A percentile compares a stretch with the other conserved stretches of the same genome.
These are phyloP conservation scores for Pichia sp. DNA, from an alignment of 1,139 yeast genomes.

Conservation along the genomic window DNA sequence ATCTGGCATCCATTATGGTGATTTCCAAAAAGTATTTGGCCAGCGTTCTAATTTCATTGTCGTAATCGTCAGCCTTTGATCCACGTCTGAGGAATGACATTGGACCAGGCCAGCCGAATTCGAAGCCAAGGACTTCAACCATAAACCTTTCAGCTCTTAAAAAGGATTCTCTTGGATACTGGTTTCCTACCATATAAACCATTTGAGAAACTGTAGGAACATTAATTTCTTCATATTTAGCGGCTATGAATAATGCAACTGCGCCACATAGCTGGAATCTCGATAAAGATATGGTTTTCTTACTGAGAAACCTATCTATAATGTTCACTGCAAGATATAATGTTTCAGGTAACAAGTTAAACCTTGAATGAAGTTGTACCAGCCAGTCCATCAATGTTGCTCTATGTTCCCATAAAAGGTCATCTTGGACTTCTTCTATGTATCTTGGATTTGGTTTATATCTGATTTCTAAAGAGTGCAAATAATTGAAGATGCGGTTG, in stretches of 20 bases:
- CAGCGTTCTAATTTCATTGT: slow-evolving; percentile 85
- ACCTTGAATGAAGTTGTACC: slow-evolving; percentile 86
- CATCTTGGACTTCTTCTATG: slow-evolving; percentile 74
- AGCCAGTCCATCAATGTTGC: slow-evolving; percentile 89
- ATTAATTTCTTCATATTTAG: slow-evolving; percentile 93
- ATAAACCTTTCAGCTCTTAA: slow-evolving; percentile 87
- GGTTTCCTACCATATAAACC: slow-evolving; percentile 91
- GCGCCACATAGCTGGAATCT: slow-evolving; percentile 94
- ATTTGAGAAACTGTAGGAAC: slow-evolving; percentile 93
- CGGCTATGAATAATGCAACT: slow-evolving; percentile 89
- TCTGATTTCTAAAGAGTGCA: slow-evolving; percentile 70
- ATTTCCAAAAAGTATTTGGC: slow-evolving; percentile 91
- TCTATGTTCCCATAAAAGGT: slow-evolving; percentile 88
- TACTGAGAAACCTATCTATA: slow-evolving; percentile 79
- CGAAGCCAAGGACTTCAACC: slow-evolving; percentile 87
- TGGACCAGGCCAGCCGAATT: slow-evolving; percentile 98
- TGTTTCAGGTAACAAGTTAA: slow-evolving; percentile 88
- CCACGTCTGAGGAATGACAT: slow-evolving; percentile 93
- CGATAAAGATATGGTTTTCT: slow-evolving; percentile 70
- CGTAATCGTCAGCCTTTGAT: slow-evolving; percentile 97
- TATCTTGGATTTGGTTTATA: slow-evolving; percentile 77
- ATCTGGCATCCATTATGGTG: slow-evolving; percentile 84
- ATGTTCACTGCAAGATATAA: slow-evolving; percentile 81
- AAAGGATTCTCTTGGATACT: slow-evolving; percentile 77
- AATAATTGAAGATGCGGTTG: slow-evolving; percentile 83